A percentile compares a stretch with the other conserved stretches of the same genome.
Conservation (phyloP, 73 alveolate species). For the Effrenium voratum region DNA sequence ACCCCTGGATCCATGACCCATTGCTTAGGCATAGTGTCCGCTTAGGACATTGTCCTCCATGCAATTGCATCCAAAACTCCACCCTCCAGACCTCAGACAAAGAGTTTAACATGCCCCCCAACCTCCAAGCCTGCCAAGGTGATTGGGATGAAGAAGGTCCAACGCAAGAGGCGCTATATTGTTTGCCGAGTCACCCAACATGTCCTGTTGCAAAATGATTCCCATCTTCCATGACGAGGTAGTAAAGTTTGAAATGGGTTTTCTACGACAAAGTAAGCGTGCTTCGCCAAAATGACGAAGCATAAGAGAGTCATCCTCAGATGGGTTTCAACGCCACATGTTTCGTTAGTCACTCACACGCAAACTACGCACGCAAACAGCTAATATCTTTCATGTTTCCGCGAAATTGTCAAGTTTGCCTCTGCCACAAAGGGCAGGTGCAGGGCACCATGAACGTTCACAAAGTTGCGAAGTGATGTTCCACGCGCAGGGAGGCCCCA, state of each 20-base stretch:
- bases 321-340: no score
- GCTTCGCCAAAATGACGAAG: neutral
- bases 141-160: no score
- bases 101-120: no score
- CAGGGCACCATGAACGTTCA: neutral
- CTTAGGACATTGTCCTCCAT: neutral
- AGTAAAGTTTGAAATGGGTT: neutral
- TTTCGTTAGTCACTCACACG: no score
- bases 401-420: neutral
- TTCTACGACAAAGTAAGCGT: neutral
- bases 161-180: no score
- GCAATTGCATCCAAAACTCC: neutral
- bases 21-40: neutral
- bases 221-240: no score
- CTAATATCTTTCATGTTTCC: no score
- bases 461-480: neutral
- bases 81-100: neutral
- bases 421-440: neutral
- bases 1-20: neutral
- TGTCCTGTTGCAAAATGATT: no score
- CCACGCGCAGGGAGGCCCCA: conserved; percentile 63
- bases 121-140: no score
- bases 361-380: no score
- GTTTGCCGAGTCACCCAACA: no score
- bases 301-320: neutral